Evolutionary conservation across 1,284 basidiomycete species (phyloP), one percentile per base, ranked within the genome.

Genomic region (Trichosporon inkin): DNA sequence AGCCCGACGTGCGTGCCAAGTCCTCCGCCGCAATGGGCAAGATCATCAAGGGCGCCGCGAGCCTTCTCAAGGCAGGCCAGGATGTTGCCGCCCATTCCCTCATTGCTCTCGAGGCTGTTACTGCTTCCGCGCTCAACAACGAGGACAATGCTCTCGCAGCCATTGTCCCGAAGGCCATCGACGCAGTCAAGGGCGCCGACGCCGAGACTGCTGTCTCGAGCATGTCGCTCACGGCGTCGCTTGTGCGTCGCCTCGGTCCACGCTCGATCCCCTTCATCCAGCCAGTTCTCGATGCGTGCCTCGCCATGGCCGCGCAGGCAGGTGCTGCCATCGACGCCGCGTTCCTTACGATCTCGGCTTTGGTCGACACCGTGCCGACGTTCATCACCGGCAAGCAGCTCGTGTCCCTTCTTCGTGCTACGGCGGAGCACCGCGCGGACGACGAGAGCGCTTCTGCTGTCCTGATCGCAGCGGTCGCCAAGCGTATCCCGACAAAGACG

Each of bases 231-330:
- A 79, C 91, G 54, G 64, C 69, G 10, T 53, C 66, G 10, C 59
- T 67, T 10, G 57, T 66, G 20, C 76, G 81, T 17, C 86, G 86
- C 57, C 83, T 94, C n/a, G 90, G 89, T 0, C 90, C 92, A 19
- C 86, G 92, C 0, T 81, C 90, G 53, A 90, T 96, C 55, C 90
- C 92, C 6, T 83, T 85, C 77, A 87, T 93, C 75, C 85, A 85
- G 58, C 81, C 84, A n/a, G 83, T 92, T 52, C 82, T 89, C 34
- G 78, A 83, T 7, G 81, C 85, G 55, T 84, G 84, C 61, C 79
- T 86, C 28, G 64, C 72, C 10, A 78, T 87, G 47, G 53, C 68
- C 10, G 60, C 64, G 13, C 57, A 66, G 2, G 60, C 66, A 1
- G 35, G 66, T 13, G 38, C 57, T 0, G 59, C 67, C 13, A 53